These are phyloP conservation scores for Eucalyptus decipiens DNA, from an alignment of 345 rosid genomes.

Conservation along the genomic window DNA sequence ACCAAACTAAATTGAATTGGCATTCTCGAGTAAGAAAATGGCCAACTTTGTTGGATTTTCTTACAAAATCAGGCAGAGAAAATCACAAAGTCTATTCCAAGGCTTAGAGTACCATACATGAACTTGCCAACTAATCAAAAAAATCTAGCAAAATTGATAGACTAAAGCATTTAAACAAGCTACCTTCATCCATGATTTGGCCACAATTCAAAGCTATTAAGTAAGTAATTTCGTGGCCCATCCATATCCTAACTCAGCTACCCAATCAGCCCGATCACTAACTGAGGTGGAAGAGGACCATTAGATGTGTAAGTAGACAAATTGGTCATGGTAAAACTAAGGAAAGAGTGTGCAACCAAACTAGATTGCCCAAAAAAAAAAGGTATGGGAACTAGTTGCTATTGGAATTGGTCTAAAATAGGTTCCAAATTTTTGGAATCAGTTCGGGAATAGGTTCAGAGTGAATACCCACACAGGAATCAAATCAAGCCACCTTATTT, in stretches of 20 bases:
- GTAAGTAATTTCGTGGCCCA: not conserved
- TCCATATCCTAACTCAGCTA: not conserved
- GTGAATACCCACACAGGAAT: no score
- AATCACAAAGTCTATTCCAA: not conserved
- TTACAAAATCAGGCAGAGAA: not conserved
- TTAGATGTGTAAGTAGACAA: not conserved
- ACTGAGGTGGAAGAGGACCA: not conserved
- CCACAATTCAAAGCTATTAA: not conserved
- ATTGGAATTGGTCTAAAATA: rapidly evolving
- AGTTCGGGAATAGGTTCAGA: rapidly evolving
- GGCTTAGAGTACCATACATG: not conserved
- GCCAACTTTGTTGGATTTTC: no score
- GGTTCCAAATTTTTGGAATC: no score
- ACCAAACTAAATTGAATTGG: not conserved
- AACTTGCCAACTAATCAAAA: not conserved
- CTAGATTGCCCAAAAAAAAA: no score
- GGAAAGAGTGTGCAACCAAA: not conserved
- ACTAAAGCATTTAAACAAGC: not conserved
- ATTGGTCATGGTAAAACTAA: not conserved
- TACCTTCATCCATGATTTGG: not conserved
- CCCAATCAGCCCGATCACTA: not conserved
- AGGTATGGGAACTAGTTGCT: no score
- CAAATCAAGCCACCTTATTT: no score
- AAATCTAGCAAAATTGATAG: not conserved
- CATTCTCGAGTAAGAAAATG: not conserved